Evolutionary conservation across 805 yeast species (phyloP).

Genomic region (Starmerella sp.): DNA sequence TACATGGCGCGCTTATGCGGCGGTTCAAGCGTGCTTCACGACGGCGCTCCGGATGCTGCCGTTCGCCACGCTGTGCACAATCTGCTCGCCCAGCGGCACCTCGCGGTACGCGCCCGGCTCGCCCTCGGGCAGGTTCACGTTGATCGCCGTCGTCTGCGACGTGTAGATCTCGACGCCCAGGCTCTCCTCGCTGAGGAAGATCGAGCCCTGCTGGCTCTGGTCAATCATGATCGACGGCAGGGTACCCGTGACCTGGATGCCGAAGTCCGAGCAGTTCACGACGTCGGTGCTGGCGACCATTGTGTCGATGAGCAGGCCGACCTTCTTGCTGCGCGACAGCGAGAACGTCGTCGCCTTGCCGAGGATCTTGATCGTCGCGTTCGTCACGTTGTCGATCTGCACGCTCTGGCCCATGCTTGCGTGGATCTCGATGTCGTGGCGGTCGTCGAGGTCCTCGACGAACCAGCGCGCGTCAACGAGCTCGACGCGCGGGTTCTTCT

Average conservation of each 20-base stretch:
- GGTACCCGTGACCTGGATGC: slow-evolving; percentile 70
- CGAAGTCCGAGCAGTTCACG: slow-evolving; percentile 70
- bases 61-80: slow-evolving; percentile 52
- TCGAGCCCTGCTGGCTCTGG: slow-evolving; percentile 74
- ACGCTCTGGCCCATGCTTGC: slow-evolving; percentile 81
- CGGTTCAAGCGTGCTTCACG: slow-evolving; percentile 19
- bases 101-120: slow-evolving; percentile 65
- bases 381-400: slow-evolving; percentile 70
- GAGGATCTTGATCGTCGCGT: slow-evolving; percentile 64
- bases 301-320: slow-evolving; percentile 72
- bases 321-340: slow-evolving; percentile 55
- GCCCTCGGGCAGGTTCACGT: slow-evolving; percentile 66
- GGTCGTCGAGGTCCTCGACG: slow-evolving; percentile 62
- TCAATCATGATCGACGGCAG: slow-evolving; percentile 80
- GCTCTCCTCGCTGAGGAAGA: slow-evolving; percentile 66
- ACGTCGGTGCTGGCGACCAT: slow-evolving; percentile 81
- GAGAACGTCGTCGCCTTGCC: slow-evolving; percentile 90
- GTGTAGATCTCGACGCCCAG: slow-evolving; percentile 69
- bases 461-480: slow-evolving; percentile 83
- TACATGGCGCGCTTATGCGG: too few species aligned
- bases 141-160: slow-evolving; percentile 73
- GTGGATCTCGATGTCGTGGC: slow-evolving; percentile 56
- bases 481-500: slow-evolving; percentile 50
- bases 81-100: slow-evolving; percentile 82
- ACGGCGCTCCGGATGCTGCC: slow-evolving; percentile 50